Evolutionary conservation across 306 rosid genomes (phyloP).

Genomic region (cucumber (Cucumis sativus)): Cucumber_9930_V3 NC_026655.2:296501-297000

Average conservation of each 20-base stretch:
- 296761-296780: background rate
- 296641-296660: too few relatives aligned
- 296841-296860: conserved; percentile 5
- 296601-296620: background rate
- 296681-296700: too few relatives aligned
- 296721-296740: background rate
- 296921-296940: background rate
- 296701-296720: background rate
- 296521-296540: too few relatives aligned
- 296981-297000: conserved; percentile 30
- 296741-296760: background rate
- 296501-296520: too few relatives aligned
- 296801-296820: background rate
- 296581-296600: too few relatives aligned
- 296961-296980: conserved; percentile 27
- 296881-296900: background rate
- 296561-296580: background rate
- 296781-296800: too few relatives aligned
- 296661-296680: too few relatives aligned
- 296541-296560: background rate
- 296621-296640: background rate
- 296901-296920: background rate
- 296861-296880: background rate
- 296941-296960: background rate
- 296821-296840: background rate